Conservation (phyloP, 2,329 filamentous ascomycete species). For the Malbranchea zuffiana region DNA sequence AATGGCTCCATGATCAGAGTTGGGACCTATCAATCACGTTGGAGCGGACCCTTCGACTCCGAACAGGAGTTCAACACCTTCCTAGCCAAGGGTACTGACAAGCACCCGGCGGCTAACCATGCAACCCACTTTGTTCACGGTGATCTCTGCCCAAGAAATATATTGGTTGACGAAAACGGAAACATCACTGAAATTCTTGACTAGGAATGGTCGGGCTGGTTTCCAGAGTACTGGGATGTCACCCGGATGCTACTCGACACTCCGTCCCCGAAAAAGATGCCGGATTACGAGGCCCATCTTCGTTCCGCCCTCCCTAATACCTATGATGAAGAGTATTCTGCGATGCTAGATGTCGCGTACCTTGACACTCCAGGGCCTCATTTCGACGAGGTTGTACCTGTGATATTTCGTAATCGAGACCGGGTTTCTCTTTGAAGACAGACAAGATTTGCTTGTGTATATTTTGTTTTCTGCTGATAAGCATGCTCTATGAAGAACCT, state of each 20-base stretch:
- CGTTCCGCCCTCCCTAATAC: not conserved
- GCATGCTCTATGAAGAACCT: too few relatives aligned
- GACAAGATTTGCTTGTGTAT: too few relatives aligned
- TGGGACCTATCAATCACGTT: constrained; percentile 2
- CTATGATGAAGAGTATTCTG: constrained; percentile 1
- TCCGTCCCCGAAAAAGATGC: not conserved
- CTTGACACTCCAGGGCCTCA: too few relatives aligned
- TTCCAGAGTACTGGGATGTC: too few relatives aligned
- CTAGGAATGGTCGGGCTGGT: constrained; percentile 17
- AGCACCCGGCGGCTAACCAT: constrained; percentile 1
- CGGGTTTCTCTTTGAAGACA: too few relatives aligned
- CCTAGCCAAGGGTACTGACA: not conserved
- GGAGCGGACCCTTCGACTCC: constrained; percentile 8
- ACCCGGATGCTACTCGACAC: not conserved
- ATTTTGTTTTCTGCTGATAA: too few relatives aligned
- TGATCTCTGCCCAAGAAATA: constrained; percentile 14
- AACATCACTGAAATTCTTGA: constrained; percentile 16
- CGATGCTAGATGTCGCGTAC: not conserved
- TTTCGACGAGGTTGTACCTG: too few relatives aligned
- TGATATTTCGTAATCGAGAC: too few relatives aligned
- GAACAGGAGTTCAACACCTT: constrained; percentile 10
- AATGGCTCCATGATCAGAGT: not conserved
- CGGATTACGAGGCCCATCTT: constrained; percentile 1
- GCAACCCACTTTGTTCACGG: constrained; percentile 13
- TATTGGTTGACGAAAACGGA: constrained; percentile 14